A percentile compares a stretch with the other conserved stretches of the same genome.
These are phyloP conservation scores for Pseudogymnoascus sp. DNA, from an alignment of 2,329 filamentous ascomycete species.

Conservation along the genomic window DNA sequence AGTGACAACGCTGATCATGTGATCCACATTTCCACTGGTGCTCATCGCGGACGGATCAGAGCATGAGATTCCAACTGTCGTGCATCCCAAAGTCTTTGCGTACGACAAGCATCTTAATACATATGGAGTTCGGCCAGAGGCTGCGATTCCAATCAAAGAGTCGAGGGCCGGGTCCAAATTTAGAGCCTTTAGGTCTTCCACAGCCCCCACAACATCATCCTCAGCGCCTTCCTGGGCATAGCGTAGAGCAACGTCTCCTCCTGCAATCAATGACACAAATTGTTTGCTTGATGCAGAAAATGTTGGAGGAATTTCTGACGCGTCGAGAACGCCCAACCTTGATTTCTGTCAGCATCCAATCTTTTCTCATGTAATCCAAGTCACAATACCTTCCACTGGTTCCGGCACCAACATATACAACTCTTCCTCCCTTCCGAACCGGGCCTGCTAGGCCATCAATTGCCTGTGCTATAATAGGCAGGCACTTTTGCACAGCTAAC, in stretches of 20 bases:
- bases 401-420: conserved; percentile 36
- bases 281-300: conserved; percentile 34
- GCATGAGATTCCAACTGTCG: conserved; percentile 35
- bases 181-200: conserved; percentile 27
- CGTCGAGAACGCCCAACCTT: conserved; percentile 35
- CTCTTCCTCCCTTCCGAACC: conserved; percentile 30
- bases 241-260: conserved; percentile 35
- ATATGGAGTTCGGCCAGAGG: conserved; percentile 37
- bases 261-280: conserved; percentile 36
- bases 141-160: conserved; percentile 36
- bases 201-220: conserved; percentile 25
- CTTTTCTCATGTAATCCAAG: too few relatives aligned
- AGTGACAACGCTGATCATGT: conserved; percentile 33
- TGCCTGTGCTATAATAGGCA: conserved; percentile 29
- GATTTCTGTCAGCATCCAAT: too few relatives aligned
- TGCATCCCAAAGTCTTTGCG: conserved; percentile 30
- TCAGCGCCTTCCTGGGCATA: conserved; percentile 36
- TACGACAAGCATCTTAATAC: conserved; percentile 33
- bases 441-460: conserved; percentile 28
- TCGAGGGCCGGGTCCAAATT: conserved; percentile 28
- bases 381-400: conserved; percentile 34
- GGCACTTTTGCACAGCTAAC: conserved; percentile 26
- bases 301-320: conserved; percentile 37
- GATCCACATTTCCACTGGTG: conserved; percentile 24
- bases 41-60: conserved; percentile 28